A percentile compares a stretch with the other conserved stretches of the same genome.
Conservation (phyloP, 129 eudicot species). For the Pulicaria dysenterica region DNA sequence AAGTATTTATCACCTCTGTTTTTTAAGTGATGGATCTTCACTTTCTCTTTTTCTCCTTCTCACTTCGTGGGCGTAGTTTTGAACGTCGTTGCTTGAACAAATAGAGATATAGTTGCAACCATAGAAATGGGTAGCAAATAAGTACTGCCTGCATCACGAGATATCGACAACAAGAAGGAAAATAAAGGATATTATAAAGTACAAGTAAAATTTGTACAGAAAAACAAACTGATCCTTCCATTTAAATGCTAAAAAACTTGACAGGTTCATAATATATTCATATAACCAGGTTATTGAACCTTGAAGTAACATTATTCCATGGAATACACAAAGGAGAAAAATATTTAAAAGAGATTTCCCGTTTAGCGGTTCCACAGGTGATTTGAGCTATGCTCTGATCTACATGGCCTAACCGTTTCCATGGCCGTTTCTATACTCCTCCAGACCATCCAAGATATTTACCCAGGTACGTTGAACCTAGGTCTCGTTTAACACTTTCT, state of each 20-base stretch:
- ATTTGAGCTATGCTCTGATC: too few species aligned
- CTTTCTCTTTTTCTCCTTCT: conserved; percentile 54
- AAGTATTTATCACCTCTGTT: conserved; percentile 17
- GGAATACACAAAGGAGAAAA: too few species aligned
- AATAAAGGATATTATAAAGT: neutral
- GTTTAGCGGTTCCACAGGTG: too few species aligned
- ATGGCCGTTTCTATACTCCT: too few species aligned
- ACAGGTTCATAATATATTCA: too few species aligned
- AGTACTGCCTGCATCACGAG: conserved; percentile 57
- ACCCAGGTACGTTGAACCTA: too few species aligned
- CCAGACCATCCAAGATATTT: too few species aligned
- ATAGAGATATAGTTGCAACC: conserved; percentile 85
- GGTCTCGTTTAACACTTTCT: too few species aligned
- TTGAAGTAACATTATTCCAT: too few species aligned
- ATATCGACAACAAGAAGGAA: neutral
- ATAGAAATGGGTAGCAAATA: conserved; percentile 68
- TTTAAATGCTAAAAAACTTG: neutral
- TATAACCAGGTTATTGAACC: too few species aligned
- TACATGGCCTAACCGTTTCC: too few species aligned
- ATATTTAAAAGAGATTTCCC: too few species aligned
- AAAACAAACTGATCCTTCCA: neutral
- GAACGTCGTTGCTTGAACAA: conserved; percentile 82
- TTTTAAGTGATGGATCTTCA: conserved; percentile 29
- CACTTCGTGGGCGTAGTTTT: conserved; percentile 54
- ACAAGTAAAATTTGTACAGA: neutral